These are phyloP conservation scores for Neoscytalidium dimidiatum DNA, from an alignment of 2,329 filamentous ascomycete genomes.

Conservation along the genomic window DNA sequence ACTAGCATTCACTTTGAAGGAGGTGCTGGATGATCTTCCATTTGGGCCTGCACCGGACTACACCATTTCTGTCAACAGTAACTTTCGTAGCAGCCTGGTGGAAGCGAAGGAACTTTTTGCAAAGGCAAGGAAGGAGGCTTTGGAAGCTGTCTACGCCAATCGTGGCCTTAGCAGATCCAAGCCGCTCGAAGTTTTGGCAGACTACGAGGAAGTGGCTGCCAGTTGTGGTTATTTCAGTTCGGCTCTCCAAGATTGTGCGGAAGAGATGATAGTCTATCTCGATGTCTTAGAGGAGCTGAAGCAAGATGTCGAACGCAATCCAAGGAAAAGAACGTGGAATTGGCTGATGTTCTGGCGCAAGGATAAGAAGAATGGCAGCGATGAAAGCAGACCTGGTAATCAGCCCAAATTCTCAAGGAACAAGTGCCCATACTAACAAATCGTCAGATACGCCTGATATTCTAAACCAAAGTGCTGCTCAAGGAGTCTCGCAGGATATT, in stretches of 20 bases:
- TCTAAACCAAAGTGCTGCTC: constrained; percentile 29
- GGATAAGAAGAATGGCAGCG: constrained; percentile 24
- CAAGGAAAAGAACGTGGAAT: constrained; percentile 69
- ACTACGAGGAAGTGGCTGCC: constrained; percentile 96
- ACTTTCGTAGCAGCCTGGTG: constrained; percentile 76
- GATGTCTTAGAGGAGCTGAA: constrained; percentile 85
- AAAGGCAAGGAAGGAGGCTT: constrained; percentile 70
- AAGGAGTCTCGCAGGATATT: constrained; percentile 37
- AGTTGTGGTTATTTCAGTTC: constrained; percentile 97
- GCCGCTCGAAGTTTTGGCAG: constrained; percentile 77
- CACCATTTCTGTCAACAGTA: constrained; percentile 72
- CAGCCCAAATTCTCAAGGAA: background rate
- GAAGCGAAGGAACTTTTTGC: constrained; percentile 82
- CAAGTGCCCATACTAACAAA: constrained; percentile 19
- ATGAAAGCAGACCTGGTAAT: constrained; percentile 26
- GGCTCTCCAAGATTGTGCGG: constrained; percentile 84
- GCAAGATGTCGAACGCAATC: constrained; percentile 63
- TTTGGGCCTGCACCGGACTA: constrained; percentile 71
- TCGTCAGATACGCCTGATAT: constrained; percentile 28
- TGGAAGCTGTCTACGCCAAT: constrained; percentile 77
- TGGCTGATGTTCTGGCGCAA: constrained; percentile 80
- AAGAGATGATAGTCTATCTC: constrained; percentile 82
- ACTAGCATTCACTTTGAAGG: constrained; percentile 84
- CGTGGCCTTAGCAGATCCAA: constrained; percentile 71
- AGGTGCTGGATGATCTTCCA: constrained; percentile 84